These are phyloP conservation scores for Paragyromitra xinjiangensis DNA, from an alignment of 495 filamentous ascomycete genomes.

Conservation along the genomic window DNA sequence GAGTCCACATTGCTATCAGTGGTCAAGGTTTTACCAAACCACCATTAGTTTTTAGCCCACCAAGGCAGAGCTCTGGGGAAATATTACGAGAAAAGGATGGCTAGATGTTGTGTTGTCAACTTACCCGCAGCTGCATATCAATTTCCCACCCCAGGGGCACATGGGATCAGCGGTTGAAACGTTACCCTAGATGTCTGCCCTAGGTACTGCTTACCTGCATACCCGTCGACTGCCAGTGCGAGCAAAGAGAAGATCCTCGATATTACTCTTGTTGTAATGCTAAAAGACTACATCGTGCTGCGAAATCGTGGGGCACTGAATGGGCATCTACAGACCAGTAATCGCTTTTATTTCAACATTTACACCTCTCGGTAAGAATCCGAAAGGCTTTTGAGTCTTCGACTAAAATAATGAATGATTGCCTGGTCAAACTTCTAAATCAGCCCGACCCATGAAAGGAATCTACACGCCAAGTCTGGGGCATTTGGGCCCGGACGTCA, in stretches of 20 bases:
- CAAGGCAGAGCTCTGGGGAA: constrained; percentile 1
- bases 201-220: constrained; percentile 41
- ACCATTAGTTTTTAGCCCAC: constrained; percentile 1
- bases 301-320: constrained; percentile 12
- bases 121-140: constrained; percentile 43
- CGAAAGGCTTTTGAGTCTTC: background rate
- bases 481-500: constrained; percentile 19
- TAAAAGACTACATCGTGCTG: constrained; percentile 18
- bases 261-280: background rate
- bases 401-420: background rate
- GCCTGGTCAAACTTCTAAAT: constrained; percentile 28
- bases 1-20: constrained; percentile 40
- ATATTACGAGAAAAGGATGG: constrained; percentile 24
- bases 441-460: constrained; percentile 20
- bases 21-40: constrained; percentile 13
- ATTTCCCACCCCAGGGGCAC: background rate
- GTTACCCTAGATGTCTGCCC: constrained; percentile 29
- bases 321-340: constrained; percentile 8
- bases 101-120: constrained; percentile 44
- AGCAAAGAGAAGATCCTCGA: constrained; percentile 1
- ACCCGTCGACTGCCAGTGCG: constrained; percentile 8
- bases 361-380: background rate
- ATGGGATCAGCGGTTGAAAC: constrained; percentile 29
- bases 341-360: background rate
- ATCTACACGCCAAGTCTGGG: constrained; percentile 39